Evolutionary conservation across 352 stramenopile genomes (phyloP).

Genomic region (Phytophthora fragariae): DNA sequence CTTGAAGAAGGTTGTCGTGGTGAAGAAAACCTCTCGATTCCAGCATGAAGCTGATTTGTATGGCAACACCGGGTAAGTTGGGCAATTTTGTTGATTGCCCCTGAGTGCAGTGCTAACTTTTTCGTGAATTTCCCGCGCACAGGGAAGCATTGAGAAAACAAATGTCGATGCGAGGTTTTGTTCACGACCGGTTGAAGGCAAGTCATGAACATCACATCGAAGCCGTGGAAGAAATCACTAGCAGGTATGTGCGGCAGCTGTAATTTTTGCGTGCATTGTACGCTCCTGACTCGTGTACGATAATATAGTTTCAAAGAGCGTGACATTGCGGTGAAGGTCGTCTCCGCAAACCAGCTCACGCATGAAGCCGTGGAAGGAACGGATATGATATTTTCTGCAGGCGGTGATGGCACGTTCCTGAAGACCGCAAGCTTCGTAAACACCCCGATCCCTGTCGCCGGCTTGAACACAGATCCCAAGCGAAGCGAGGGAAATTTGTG

Average conservation of each 20-base stretch:
- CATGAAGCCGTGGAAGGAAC: conserved; percentile 80
- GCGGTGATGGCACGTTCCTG: conserved; percentile 88
- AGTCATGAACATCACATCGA: conserved; percentile 90
- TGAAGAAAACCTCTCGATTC: conserved; percentile 91
- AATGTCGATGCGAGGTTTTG: conserved; percentile 91
- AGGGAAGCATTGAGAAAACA: conserved; percentile 90
- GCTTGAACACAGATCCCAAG: conserved; percentile 87
- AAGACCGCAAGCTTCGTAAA: conserved; percentile 90
- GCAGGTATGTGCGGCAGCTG: conserved; percentile 40
- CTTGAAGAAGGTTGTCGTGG: conserved; percentile 85
- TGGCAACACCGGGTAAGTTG: conserved; percentile 76
- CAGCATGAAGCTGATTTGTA: conserved; percentile 87
- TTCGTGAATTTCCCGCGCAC: conserved; percentile 5
- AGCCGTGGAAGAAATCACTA: conserved; percentile 87
- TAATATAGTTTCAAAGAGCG: conserved; percentile 69
- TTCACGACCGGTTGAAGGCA: conserved; percentile 87
- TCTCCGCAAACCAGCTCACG: conserved; percentile 82
- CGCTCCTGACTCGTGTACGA: conserved; percentile 16
- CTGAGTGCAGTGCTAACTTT: conserved; percentile 14
- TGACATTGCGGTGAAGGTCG: conserved; percentile 72
- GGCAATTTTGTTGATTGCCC: conserved; percentile 1
- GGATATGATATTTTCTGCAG: conserved; percentile 89
- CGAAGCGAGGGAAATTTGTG: conserved; percentile 89
- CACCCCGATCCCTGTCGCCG: conserved; percentile 83
- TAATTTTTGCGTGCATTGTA: background rate